These are phyloP conservation scores for Hypoxylon sp. DNA, from an alignment of 2,329 filamentous ascomycete genomes.

Conservation along the genomic window DNA sequence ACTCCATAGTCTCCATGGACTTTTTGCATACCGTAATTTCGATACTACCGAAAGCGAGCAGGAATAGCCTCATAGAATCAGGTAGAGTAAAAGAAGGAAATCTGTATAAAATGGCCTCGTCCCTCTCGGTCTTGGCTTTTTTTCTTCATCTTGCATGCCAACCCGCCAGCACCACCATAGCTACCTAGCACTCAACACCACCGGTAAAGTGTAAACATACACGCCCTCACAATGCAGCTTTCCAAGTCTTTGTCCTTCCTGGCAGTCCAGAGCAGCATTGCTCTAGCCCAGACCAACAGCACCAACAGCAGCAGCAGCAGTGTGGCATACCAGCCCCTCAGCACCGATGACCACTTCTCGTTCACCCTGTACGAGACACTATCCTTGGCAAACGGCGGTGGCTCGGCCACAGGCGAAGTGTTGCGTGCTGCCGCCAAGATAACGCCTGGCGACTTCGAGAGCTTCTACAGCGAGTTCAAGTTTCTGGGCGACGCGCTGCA, in stretches of 20 bases:
- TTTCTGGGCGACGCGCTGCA: conserved; percentile 38
- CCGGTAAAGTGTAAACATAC: neutral
- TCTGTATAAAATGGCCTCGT: conserved; percentile 19
- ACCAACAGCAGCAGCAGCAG: conserved; percentile 20
- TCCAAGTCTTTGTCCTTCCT: conserved; percentile 25
- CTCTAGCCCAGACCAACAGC: conserved; percentile 22
- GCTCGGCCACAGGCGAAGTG: conserved; percentile 47
- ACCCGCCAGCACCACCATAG: too few species aligned
- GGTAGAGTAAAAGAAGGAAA: neutral
- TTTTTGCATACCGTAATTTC: too few species aligned
- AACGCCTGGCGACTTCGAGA: conserved; percentile 38
- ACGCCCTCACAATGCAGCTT: conserved; percentile 20
- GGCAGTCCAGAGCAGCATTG: conserved; percentile 17
- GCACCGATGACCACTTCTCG: conserved; percentile 30
- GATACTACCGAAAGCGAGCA: too few species aligned
- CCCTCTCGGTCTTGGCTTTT: conserved; percentile 1
- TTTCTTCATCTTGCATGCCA: too few species aligned
- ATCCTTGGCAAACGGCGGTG: conserved; percentile 31
- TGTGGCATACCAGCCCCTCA: conserved; percentile 18
- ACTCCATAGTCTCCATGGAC: too few species aligned
- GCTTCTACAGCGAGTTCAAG: conserved; percentile 38
- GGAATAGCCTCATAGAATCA: too few species aligned
- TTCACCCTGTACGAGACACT: conserved; percentile 26
- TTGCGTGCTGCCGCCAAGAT: conserved; percentile 44
- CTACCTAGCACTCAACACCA: too few species aligned